phyloP scores from a whole-genome alignment of 2,329 filamentous ascomycete species.

The Davidsoniella australis region DNA sequence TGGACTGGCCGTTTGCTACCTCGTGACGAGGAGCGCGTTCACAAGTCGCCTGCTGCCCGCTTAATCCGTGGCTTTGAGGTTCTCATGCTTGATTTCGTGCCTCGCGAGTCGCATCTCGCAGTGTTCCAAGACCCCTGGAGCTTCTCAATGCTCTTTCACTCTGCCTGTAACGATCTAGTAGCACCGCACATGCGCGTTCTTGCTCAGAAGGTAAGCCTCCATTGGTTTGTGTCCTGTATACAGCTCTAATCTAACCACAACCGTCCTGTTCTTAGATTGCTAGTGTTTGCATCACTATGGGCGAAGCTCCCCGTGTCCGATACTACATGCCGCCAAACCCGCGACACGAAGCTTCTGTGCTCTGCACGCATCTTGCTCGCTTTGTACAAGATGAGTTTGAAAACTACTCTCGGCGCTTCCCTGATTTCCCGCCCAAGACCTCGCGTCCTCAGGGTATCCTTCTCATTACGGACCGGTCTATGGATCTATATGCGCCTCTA shows the following conservation, averaged over 20 bases:
- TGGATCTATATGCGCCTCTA: slow-evolving; percentile 78
- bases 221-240: neutral
- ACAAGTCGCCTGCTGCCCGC: slow-evolving; percentile 49
- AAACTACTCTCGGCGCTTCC: slow-evolving; percentile 68
- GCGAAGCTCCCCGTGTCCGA: slow-evolving; percentile 82
- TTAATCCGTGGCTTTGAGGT: slow-evolving; percentile 68
- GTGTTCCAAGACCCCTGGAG: slow-evolving; percentile 93
- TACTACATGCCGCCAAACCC: slow-evolving; percentile 67
- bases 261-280: slow-evolving; percentile 42
- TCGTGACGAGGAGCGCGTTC: slow-evolving; percentile 54
- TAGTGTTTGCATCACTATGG: slow-evolving; percentile 76
- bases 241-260: neutral
- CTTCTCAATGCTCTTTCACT: slow-evolving; percentile 84
- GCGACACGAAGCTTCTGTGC: slow-evolving; percentile 70
- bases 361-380: slow-evolving; percentile 73
- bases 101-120: slow-evolving; percentile 76
- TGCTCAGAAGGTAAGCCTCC: slow-evolving; percentile 58
- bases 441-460: slow-evolving; percentile 66
- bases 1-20: slow-evolving; percentile 69
- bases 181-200: slow-evolving; percentile 66
- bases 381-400: slow-evolving; percentile 89
- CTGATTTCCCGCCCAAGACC: slow-evolving; percentile 66
- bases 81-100: slow-evolving; percentile 75
- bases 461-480: slow-evolving; percentile 76
- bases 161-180: slow-evolving; percentile 70